Base-by-base conservation (phyloP, 345 rosid species). In the Populus euphratica region DNA sequence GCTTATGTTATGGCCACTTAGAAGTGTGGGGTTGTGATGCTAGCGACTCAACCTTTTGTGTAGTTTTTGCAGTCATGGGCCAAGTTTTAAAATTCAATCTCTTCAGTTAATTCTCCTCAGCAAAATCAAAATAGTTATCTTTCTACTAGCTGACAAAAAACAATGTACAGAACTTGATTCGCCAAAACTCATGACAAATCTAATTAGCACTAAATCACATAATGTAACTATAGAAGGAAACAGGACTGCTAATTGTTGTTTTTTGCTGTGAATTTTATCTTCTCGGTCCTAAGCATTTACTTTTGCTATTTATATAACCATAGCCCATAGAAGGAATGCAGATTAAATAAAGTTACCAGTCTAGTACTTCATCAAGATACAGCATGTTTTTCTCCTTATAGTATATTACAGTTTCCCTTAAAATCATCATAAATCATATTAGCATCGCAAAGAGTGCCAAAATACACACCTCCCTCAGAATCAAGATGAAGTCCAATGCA, bases 401-500 rank as follows among this genome's bases (percentile, higher is more conserved):
- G 29, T 33, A 76, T 70, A 66, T 43, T 66, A 67, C 25, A 65
- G 27, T 69, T 70, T 23, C 59, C 36, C 35, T 66, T 47, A 23
- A 31, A 36, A 18, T 9, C 49, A 78, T 11, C 29, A 35, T 8
- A 6, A 10, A 27, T 25, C 29, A n/a, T 50, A 12, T 41, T 44
- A 73, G 25, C 63, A 71, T 33, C 27, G 38, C 61, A 31, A 64
- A 47, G 35, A 44, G 36, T 25, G 21, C 35, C 36, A 63, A 78
- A 41, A 62, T 65, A 71, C 86, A 80, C 78, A 92, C 97, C 97
- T 92, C 97, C 83, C 88, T 87, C 75, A 92, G 77, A 79, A 92
- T 92, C 70, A 92, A 83, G 82, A 92, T 92, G 84, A 92, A 92
- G 86, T 92, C 97, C 83, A 86, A 78, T 29, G 90, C 95, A 80